Evolutionary conservation across 2,329 filamentous ascomycete genomes (phyloP), one percentile per base, ranked within the genome.

Genomic region (Aspergillus jensenii): DNA sequence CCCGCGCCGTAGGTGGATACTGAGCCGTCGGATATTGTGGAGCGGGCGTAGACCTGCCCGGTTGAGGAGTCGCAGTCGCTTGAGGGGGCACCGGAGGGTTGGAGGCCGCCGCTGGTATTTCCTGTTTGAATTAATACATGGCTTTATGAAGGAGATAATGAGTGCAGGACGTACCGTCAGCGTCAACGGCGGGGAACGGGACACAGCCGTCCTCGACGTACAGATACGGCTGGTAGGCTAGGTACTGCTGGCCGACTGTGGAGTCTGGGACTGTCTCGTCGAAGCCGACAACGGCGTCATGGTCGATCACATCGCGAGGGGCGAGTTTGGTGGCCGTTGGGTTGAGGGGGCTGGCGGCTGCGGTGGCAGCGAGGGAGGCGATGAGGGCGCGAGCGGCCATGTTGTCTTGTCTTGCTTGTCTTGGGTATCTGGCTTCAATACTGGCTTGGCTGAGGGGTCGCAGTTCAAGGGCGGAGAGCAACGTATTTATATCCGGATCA

Each of bases 171-270:
- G 14, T 31, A 48, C 45, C 45, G 5, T 74, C 69, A 0, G 78
- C 77, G 60, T 88, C 82, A 1, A 88, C 85, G 1, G 81, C 85
- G 0, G 85, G 84, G 66, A 85, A 88, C 0, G 85, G 84, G 8
- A 87, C 84, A 60, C 85, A 88, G 46, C 85, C 85, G 63, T 83
- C 82, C 17, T 78, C 76, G 5, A 87, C 80, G 11, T 84, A 64
- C 6, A 86, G 75, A 53, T 75, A 78, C 0, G 84, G 84, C 71
- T 87, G 80, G 71, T 84, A 87, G 53, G 81, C 80, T 43, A 82
- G 67, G 62, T 84, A 83, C 23, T 84, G 67, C 3, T 74, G 67
- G 14, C 84, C 84, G 0, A 71, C 67, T 1, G 72, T 72, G 5
- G 75, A 76, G 43, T 70, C 73, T 0, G 84, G 84, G 0, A 86